Percentiles rank a stretch among this genome's conserved stretches.
Conservation (phyloP, 805 yeast genomes). For the Lachancea mirantina region DNA sequence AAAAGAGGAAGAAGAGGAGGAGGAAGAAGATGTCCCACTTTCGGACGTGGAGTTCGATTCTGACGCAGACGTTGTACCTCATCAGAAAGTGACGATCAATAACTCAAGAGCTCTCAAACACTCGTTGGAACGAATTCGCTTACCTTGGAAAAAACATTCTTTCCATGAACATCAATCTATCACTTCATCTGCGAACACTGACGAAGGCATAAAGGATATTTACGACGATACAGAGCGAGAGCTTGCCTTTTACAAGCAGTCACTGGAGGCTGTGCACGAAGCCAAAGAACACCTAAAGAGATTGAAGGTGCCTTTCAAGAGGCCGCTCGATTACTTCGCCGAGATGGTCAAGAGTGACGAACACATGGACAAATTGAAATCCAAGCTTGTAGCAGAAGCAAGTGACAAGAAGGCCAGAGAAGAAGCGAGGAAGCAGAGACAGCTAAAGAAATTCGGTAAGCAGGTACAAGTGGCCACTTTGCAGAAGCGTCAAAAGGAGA, state of each 20-base stretch:
- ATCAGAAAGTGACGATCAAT: slow-evolving; percentile 82
- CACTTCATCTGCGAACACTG: slow-evolving; percentile 53
- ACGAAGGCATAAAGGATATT: slow-evolving; percentile 68
- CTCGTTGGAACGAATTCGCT: slow-evolving; percentile 55
- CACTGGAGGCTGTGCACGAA: slow-evolving; percentile 69
- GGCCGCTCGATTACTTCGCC: slow-evolving; percentile 95
- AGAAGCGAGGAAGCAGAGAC: slow-evolving; percentile 91
- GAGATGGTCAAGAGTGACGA: slow-evolving; percentile 98
- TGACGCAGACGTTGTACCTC: slow-evolving; percentile 91
- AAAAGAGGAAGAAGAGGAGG: slow-evolving; percentile 54
- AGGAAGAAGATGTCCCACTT: slow-evolving; percentile 75
- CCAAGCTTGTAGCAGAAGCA: slow-evolving; percentile 70
- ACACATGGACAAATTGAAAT: slow-evolving; percentile 91
- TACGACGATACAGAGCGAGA: slow-evolving; percentile 96
- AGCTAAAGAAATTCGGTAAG: slow-evolving; percentile 93
- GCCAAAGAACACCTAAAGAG: slow-evolving; percentile 62
- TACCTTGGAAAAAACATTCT: slow-evolving; percentile 53
- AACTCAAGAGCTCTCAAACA: slow-evolving; percentile 77
- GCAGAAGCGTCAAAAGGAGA: slow-evolving; percentile 89
- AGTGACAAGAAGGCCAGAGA: slow-evolving; percentile 82
- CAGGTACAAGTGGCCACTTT: slow-evolving; percentile 91
- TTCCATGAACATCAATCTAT: slow-evolving; percentile 82
- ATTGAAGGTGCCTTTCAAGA: slow-evolving; percentile 75
- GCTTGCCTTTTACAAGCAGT: slow-evolving; percentile 90
- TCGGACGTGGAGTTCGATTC: slow-evolving; percentile 90